Conservation (phyloP, 129 eudicot species). For the Helianthus annuus region DNA sequence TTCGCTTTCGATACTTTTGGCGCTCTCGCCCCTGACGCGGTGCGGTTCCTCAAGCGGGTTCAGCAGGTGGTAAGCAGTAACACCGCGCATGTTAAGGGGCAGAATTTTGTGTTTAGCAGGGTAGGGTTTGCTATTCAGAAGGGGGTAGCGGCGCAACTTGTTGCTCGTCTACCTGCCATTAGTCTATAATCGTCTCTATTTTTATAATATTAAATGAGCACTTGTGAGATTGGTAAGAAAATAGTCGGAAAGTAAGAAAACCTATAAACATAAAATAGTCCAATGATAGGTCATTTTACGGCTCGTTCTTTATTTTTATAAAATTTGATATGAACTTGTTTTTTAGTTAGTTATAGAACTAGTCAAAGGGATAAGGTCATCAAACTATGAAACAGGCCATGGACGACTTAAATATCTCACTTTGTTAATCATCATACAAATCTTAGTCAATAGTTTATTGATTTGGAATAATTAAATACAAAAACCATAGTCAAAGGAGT, state of each 20-base stretch:
- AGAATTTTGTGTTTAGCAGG: no score
- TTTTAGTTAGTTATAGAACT: neutral
- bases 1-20: no score
- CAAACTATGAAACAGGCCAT: conserved; percentile 1
- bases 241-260: neutral
- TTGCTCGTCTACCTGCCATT: no score
- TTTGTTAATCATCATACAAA: conserved; percentile 7
- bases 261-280: neutral
- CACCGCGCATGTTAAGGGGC: no score
- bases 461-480: neutral
- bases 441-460: conserved; percentile 17
- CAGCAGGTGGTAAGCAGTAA: no score
- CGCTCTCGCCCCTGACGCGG: no score
- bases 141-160: no score
- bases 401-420: neutral
- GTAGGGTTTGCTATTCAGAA: no score
- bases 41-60: no score
- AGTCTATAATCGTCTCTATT: no score
- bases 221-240: neutral
- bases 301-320: neutral
- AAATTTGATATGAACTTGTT: neutral
- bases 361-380: neutral
- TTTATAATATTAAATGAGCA: no score
- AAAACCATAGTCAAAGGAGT: conserved; percentile 13
- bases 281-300: neutral